A percentile compares a stretch with the other conserved stretches of the same genome.
These are phyloP conservation scores for Rhodamnia rubescens DNA, from an alignment of 345 rosid genomes.

Conservation along the genomic window DNA sequence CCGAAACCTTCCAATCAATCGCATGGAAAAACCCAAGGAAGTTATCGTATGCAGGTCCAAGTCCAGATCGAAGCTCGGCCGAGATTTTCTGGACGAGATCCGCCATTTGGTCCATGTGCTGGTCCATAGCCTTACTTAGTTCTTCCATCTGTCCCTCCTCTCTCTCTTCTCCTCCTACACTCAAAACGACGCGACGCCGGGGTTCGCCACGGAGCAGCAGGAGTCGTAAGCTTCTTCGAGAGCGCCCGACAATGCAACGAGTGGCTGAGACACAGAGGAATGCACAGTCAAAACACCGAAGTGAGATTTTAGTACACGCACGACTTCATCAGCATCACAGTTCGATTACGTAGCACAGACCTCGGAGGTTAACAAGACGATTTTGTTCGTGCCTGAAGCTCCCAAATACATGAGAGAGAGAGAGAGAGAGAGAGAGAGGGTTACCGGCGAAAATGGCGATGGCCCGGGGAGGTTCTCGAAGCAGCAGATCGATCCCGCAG, in stretches of 20 bases:
- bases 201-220: background rate
- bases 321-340: background rate
- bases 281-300: background rate
- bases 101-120: conserved; percentile 67
- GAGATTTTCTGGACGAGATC: conserved; percentile 84
- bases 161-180: background rate
- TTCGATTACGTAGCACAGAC: background rate
- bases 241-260: background rate
- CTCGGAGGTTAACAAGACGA: background rate
- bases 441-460: background rate
- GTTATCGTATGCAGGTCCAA: conserved; percentile 69
- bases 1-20: conserved; percentile 77
- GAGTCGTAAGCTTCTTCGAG: background rate
- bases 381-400: background rate
- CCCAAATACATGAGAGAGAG: too few relatives aligned
- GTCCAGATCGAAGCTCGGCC: conserved; percentile 62
- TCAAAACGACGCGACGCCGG: background rate
- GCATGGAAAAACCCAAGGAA: conserved; percentile 85
- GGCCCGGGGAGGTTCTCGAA: background rate
- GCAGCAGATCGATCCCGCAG: background rate
- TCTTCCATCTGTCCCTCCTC: conserved; percentile 42
- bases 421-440: too few relatives aligned
- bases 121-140: conserved; percentile 56
- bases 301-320: background rate
- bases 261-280: background rate